Conservation (phyloP, 768 basidiomycete species). For the Tulasnella sp. region DNA sequence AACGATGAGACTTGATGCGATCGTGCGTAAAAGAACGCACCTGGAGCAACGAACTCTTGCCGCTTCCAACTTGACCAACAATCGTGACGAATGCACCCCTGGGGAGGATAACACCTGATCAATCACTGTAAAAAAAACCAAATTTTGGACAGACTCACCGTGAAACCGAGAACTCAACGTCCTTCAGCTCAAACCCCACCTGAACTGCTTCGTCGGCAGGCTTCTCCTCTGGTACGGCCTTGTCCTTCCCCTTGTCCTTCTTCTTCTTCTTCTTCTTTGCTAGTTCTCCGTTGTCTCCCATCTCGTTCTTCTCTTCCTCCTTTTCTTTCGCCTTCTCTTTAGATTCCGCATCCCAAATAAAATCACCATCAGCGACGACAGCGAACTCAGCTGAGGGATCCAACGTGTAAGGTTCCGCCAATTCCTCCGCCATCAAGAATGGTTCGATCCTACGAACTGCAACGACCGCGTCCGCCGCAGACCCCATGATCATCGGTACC, state of each 20-base stretch:
- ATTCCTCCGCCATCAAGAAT: conserved; percentile 75
- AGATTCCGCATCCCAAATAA: conserved; percentile 78
- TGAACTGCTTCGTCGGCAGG: background rate
- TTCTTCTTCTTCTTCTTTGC: background rate
- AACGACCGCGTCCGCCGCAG: conserved; percentile 69
- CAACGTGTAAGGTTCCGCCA: conserved; percentile 45
- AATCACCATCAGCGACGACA: conserved; percentile 55
- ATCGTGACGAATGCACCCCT: conserved; percentile 42
- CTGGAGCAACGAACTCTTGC: conserved; percentile 34
- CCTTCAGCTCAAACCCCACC: conserved; percentile 1
- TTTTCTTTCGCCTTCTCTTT: conserved; percentile 16
- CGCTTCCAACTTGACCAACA: conserved; percentile 65
- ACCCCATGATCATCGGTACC: too few species aligned
- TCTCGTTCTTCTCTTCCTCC: background rate
- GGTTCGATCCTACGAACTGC: conserved; percentile 64
- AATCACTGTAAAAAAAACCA: too few species aligned
- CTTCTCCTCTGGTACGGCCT: background rate
- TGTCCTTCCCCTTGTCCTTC: conserved; percentile 4
- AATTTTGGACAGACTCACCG: too few species aligned
- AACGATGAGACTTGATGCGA: too few species aligned
- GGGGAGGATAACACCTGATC: too few species aligned
- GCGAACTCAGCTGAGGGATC: conserved; percentile 51
- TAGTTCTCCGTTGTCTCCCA: background rate
- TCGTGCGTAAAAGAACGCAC: background rate
- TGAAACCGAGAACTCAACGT: background rate